These are phyloP conservation scores for Geranomyces variabilis DNA, from an alignment of 192 early-diverging fungal genomes.

Conservation along the genomic window DNA sequence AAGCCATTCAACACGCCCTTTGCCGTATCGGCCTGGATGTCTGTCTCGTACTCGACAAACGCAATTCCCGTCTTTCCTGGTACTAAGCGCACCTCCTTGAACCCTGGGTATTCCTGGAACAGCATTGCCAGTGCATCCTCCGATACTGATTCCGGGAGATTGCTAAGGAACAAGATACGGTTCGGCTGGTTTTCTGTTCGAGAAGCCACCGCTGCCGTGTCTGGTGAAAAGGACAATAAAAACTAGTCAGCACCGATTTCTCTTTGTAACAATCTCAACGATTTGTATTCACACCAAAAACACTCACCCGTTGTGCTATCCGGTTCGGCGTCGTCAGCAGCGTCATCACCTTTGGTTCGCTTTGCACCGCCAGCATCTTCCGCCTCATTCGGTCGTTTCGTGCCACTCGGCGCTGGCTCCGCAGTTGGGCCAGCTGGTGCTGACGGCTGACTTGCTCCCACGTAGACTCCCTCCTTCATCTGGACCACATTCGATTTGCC, in stretches of 20 bases:
- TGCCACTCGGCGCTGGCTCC: not conserved
- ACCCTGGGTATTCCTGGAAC: constrained; percentile 67
- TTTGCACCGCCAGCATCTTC: constrained; percentile 31
- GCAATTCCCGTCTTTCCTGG: constrained; percentile 67
- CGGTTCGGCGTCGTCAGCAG: constrained; percentile 36
- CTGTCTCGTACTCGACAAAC: constrained; percentile 69
- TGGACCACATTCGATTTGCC: constrained; percentile 74
- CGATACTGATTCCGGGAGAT: constrained; percentile 45
- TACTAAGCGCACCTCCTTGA: constrained; percentile 69
- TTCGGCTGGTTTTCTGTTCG: constrained; percentile 9
- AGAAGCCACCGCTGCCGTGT: not conserved
- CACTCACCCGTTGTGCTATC: constrained; percentile 5
- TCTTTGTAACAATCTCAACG: not conserved
- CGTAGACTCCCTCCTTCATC: constrained; percentile 66
- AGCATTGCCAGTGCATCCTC: constrained; percentile 55
- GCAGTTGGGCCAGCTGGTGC: not conserved
- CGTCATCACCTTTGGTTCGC: constrained; percentile 24
- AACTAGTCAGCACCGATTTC: too few relatives aligned
- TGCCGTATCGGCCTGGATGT: constrained; percentile 57
- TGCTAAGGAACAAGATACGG: constrained; percentile 23
- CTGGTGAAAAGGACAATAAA: not conserved
- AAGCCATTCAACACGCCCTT: constrained; percentile 63
- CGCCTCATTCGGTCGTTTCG: constrained; percentile 33
- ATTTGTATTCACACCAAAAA: not conserved
- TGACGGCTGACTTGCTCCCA: constrained; percentile 5